A percentile compares a stretch with the other conserved stretches of the same genome.
phyloP scores from a whole-genome alignment of 2,329 filamentous ascomycete genomes.

The Rachicladosporium sp. region DNA sequence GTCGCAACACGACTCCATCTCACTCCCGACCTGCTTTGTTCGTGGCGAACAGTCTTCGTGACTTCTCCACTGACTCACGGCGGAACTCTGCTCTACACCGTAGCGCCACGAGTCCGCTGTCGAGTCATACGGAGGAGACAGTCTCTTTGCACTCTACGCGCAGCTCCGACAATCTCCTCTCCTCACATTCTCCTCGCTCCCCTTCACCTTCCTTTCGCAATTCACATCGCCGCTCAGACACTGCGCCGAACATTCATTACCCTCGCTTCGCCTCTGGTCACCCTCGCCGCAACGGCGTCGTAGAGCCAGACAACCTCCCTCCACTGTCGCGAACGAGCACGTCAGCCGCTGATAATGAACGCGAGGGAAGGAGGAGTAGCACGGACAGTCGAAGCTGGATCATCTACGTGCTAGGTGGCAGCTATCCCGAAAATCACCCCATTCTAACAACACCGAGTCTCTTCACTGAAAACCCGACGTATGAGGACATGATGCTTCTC shows the following conservation, averaged over 20 bases:
- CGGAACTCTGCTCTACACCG: slow-evolving; percentile 20
- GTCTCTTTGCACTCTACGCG: slow-evolving; percentile 20
- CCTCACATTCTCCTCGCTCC: slow-evolving; percentile 7
- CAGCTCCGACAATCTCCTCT: slow-evolving; percentile 19
- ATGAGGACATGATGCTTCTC: slow-evolving; percentile 60
- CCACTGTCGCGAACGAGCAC: slow-evolving; percentile 27
- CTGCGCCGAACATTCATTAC: slow-evolving; percentile 25
- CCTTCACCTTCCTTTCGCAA: slow-evolving; percentile 13
- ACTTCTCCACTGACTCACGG: slow-evolving; percentile 17
- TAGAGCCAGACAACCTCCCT: slow-evolving; percentile 44
- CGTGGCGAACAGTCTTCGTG: slow-evolving; percentile 21
- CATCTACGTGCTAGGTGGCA: slow-evolving; percentile 59
- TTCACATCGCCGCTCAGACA: slow-evolving; percentile 20
- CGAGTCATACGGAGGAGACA: slow-evolving; percentile 22
- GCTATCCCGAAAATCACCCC: slow-evolving; percentile 57
- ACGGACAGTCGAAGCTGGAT: slow-evolving; percentile 52
- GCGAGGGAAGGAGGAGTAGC: slow-evolving; percentile 9
- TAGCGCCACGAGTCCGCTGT: slow-evolving; percentile 18
- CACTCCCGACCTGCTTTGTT: slow-evolving; percentile 22
- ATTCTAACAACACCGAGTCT: slow-evolving; percentile 57
- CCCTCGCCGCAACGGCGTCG: slow-evolving; percentile 51
- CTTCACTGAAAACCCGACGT: slow-evolving; percentile 59
- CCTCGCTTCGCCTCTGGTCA: slow-evolving; percentile 50
- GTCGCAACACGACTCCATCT: slow-evolving; percentile 20
- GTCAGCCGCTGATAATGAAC: slow-evolving; percentile 12